Conservation (phyloP, 768 basidiomycete species). For the Termitomyces sp. region DNA sequence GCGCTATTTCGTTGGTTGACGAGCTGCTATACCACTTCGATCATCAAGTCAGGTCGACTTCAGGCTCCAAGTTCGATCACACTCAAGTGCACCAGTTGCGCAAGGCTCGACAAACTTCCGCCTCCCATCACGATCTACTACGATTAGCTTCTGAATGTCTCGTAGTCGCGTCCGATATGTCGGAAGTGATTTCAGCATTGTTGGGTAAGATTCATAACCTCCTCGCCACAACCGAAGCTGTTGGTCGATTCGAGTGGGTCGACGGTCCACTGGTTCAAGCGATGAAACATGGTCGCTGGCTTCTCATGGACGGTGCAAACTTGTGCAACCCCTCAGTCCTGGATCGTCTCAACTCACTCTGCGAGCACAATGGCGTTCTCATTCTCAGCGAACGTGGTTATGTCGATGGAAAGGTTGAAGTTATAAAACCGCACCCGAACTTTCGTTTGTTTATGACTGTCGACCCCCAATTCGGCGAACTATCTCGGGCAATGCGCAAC, state of each 20-base stretch:
- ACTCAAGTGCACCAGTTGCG: constrained; percentile 21
- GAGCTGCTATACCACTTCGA: constrained; percentile 40
- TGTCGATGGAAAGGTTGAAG: constrained; percentile 70
- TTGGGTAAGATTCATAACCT: constrained; percentile 23
- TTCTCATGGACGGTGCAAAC: constrained; percentile 90
- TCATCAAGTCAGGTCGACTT: constrained; percentile 32
- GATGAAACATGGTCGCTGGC: constrained; percentile 85
- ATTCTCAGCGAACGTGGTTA: constrained; percentile 90
- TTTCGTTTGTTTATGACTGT: constrained; percentile 95
- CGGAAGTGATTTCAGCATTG: constrained; percentile 15
- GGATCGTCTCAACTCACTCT: constrained; percentile 94
- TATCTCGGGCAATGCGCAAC: constrained; percentile 98
- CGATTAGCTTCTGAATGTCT: constrained; percentile 18
- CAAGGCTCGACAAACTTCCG: constrained; percentile 17
- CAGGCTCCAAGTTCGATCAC: constrained; percentile 27
- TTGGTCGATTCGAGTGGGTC: constrained; percentile 86
- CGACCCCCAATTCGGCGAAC: constrained; percentile 87
- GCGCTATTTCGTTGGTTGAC: constrained; percentile 36
- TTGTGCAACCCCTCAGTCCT: constrained; percentile 94
- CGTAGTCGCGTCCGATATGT: constrained; percentile 5
- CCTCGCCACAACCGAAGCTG: constrained; percentile 23
- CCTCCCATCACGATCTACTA: constrained; percentile 14
- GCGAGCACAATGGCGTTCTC: constrained; percentile 80
- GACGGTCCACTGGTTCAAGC: constrained; percentile 90
- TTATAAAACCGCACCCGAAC: constrained; percentile 77